Evolutionary conservation across 2,329 filamentous ascomycete genomes (phyloP).

Genomic region (Pseudocercospora vitis): DNA sequence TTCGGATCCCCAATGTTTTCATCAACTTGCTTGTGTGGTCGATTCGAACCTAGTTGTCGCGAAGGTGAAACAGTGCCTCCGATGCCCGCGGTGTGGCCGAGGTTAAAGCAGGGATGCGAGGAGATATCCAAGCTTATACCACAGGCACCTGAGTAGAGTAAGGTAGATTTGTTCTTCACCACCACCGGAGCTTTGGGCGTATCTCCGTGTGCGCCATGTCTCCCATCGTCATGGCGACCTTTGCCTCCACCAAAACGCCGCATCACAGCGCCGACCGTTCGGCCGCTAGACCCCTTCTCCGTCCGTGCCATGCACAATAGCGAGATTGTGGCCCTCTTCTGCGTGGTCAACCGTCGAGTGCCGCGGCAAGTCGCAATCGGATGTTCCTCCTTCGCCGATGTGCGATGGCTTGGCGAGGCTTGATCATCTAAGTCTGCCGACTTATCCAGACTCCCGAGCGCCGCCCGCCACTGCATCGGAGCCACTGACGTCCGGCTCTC

Average conservation of each 20-base stretch:
- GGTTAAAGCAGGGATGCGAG: background rate
- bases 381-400: slow-evolving; percentile 1
- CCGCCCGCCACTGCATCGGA: background rate
- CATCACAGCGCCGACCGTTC: background rate
- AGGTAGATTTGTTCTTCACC: background rate
- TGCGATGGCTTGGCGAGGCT: background rate
- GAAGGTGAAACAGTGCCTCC: no score
- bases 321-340: background rate
- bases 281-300: background rate
- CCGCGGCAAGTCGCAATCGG: background rate
- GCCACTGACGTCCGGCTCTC: background rate
- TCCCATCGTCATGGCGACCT: background rate
- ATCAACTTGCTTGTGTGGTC: background rate
- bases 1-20: no score
- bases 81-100: background rate
- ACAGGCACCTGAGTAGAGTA: no score
- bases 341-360: background rate
- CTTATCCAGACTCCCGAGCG: background rate
- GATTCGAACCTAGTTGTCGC: no score
- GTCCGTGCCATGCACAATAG: background rate
- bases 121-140: background rate
- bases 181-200: background rate
- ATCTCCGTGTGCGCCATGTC: background rate
- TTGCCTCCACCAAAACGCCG: background rate
- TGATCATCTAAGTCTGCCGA: background rate